Base-by-base conservation (phyloP, 2,329 filamentous ascomycete genomes). In the Colletotrichum agaves region DNA sequence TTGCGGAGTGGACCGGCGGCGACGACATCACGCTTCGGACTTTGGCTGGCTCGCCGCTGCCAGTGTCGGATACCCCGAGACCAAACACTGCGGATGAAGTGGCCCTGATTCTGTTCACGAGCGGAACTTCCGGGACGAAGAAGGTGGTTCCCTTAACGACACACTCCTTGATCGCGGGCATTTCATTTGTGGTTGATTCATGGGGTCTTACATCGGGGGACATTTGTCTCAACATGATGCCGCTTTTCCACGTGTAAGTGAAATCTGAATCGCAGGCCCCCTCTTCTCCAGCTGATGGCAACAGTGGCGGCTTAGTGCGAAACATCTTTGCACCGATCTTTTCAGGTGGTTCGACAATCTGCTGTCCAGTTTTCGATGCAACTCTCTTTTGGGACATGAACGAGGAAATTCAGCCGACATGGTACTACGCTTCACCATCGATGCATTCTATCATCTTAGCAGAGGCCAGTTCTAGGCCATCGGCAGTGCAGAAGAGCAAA, bases 191-290 rank as follows among this genome's bases (percentile, higher is more conserved):
- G 5, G 82, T 86, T 31, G 81, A 85, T 17, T 86, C 84, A 0
- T 87, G 85, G 83, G 83, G 81, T 2, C 72, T 88, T 17, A 80
- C 75, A 1, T 72, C 77, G 2, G 72, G 75, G 1, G 85, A 87
- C 70, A 78, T 82, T 0, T 88, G 85, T 72, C 73, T 87, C 23
- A 88, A 88, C 72, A 87, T 87, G 83, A 88, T 88, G 85, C 85
- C 86, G 0, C 75, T 88, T 5, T 85, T 87, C 73, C 85, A 88
- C 74, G 78, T 86, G 81, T 84, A 78, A 77, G 83, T 79, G 56
- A 5, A 5, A 31, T 61, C 2, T 53, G 3, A 19, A 53, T 8
- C 3, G 23, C 33, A 2, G 2, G 11, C 5, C 47, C n/a, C 49
- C 35, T 35, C 43, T 12, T 1, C 52, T 19, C 37, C 37, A 43